Conservation (phyloP, 257 asterid species). For the Anisodus acutangulus region DNA sequence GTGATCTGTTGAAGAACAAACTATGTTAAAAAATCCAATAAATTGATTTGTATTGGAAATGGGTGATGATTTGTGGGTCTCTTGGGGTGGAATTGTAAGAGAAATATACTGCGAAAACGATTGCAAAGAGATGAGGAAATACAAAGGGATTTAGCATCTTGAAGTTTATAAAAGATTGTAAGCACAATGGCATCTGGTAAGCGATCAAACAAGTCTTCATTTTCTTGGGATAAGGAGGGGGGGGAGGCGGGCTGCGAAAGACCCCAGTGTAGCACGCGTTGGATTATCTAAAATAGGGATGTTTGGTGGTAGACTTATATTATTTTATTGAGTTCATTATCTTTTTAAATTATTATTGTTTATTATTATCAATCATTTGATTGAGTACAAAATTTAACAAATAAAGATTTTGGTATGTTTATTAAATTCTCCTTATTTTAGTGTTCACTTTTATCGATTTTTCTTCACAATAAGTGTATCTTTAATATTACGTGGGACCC, state of each 20-base stretch:
- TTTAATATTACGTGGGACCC: too few relatives aligned
- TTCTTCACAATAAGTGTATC: too few relatives aligned
- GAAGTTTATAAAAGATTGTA: constrained; percentile 54
- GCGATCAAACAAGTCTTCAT: constrained; percentile 53
- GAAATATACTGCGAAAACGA: constrained; percentile 53
- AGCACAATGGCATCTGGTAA: constrained; percentile 65
- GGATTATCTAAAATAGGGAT: neutral
- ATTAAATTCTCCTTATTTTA: too few relatives aligned
- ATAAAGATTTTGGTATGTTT: too few relatives aligned
- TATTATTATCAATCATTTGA: too few relatives aligned
- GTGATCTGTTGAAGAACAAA: constrained; percentile 45
- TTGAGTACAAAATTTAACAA: too few relatives aligned
- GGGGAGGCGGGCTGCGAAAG: neutral
- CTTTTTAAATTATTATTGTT: too few relatives aligned
- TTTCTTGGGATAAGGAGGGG: constrained; percentile 6
- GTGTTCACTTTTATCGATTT: too few relatives aligned
- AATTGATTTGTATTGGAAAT: constrained; percentile 34
- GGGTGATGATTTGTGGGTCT: neutral
- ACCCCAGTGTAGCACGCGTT: neutral
- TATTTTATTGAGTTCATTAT: neutral
- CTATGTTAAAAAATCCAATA: constrained; percentile 34
- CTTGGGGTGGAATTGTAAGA: constrained; percentile 44
- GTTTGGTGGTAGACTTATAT: neutral
- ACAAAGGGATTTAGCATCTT: constrained; percentile 67
- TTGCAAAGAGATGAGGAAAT: constrained; percentile 56